phyloP scores from a whole-genome alignment of 2,329 filamentous ascomycete species.

The Monosporascus sp. region DNA sequence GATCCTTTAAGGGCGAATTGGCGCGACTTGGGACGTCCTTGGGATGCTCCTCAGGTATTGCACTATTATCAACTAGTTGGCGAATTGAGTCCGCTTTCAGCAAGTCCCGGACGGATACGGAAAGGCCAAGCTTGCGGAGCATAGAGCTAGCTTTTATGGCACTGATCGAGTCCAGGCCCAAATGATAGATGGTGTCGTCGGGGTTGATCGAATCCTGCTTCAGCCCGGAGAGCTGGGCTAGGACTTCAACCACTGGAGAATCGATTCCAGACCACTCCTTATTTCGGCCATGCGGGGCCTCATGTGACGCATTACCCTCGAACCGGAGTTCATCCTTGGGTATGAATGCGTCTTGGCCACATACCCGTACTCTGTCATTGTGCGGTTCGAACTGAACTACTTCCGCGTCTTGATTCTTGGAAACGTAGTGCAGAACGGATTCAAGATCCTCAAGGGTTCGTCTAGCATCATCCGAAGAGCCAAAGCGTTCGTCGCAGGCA shows the following conservation, averaged over 20 bases:
- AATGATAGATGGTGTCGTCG: conserved; percentile 68
- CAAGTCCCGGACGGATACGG: conserved; percentile 66
- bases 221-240: conserved; percentile 57
- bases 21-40: neutral
- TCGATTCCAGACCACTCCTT: conserved; percentile 32
- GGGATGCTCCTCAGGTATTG: neutral
- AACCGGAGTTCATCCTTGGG: conserved; percentile 2
- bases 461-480: conserved; percentile 41
- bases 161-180: conserved; percentile 88
- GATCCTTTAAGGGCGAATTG: conserved; percentile 24
- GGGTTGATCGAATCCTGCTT: conserved; percentile 53
- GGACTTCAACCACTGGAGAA: conserved; percentile 38
- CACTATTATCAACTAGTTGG: conserved; percentile 49
- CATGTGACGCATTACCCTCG: neutral
- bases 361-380: conserved; percentile 53
- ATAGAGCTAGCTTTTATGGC: conserved; percentile 77
- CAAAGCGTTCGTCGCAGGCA: conserved; percentile 58
- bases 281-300: neutral
- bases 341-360: conserved; percentile 50
- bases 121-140: conserved; percentile 58
- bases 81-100: conserved; percentile 60
- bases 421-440: conserved; percentile 49
- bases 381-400: conserved; percentile 48
- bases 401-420: conserved; percentile 42
- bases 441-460: conserved; percentile 57